A percentile compares a stretch with the other conserved stretches of the same genome.
Evolutionary conservation across 495 filamentous ascomycete genomes (phyloP).

Genomic region (Aspergillus coremiiformis): DNA sequence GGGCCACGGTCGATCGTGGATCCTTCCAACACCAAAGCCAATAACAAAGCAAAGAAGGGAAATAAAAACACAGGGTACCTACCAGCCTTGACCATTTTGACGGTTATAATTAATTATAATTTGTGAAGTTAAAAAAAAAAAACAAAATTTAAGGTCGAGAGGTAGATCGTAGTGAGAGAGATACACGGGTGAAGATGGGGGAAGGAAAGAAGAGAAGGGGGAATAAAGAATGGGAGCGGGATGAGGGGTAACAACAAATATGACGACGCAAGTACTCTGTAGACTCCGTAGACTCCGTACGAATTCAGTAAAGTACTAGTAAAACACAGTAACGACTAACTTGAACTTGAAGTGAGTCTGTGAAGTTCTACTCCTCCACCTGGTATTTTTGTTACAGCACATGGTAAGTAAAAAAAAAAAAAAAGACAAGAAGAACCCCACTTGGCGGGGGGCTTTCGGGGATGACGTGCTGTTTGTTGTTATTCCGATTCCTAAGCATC

Average conservation of each 20-base stretch:
- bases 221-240: conserved; percentile 10
- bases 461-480: conserved; percentile 20
- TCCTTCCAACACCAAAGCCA: conserved; percentile 15
- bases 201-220: conserved; percentile 12
- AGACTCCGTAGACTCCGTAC: no score
- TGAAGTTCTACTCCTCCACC: no score
- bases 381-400: neutral
- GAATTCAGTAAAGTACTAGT: no score
- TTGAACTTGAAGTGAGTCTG: no score
- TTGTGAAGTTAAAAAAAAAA: conserved; percentile 5
- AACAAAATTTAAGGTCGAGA: no score
- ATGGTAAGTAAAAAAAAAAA: neutral
- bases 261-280: conserved; percentile 4
- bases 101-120: conserved; percentile 24
- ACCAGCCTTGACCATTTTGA: conserved; percentile 97
- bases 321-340: no score
- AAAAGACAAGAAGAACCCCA: conserved; percentile 6
- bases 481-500: conserved; percentile 21
- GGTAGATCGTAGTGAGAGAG: conserved; percentile 5
- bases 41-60: conserved; percentile 11
- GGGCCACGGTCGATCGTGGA: conserved; percentile 30
- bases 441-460: conserved; percentile 22
- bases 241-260: conserved; percentile 19
- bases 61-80: conserved; percentile 34
- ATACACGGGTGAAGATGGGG: conserved; percentile 7